Evolutionary conservation across 805 yeast species (phyloP), one percentile per base, ranked within the genome.

Genomic region (Wickerhamia fluorescens): DNA sequence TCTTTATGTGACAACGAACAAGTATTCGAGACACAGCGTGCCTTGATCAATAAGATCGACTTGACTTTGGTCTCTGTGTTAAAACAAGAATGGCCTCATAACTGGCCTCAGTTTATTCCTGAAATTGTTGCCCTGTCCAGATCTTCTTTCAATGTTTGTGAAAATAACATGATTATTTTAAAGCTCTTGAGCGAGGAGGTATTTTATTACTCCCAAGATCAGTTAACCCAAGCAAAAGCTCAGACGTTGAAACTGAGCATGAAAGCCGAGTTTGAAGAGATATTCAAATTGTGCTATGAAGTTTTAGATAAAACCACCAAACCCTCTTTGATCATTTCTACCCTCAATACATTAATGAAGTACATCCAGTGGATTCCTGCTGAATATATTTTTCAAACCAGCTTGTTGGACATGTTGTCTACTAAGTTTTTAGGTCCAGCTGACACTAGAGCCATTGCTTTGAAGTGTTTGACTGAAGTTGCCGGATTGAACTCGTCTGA

Each of bases 71-170:
- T 92, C 20, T 94, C 88, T 49, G 79, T 92, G 29, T 73, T 92
- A 49, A 92, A 92, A 50, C 97, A 92, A 60, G 99, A 92, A 54
- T 92, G 99, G 99, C 99, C 99, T 19, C 85, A 79, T 44, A 83
- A 88, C 54, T 92, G 99, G 99, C 97, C 97, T 12, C 83, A 80
- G 46, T 92, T 92, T 48, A 82, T 92, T 28, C 95, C 96, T 11
- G 98, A 92, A 54, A 73, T 92, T 33, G 92, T 89, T 26, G 73
- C 71, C 36, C 79, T 94, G 40, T 78, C 94, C 25, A 74, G 85
- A 39, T 75, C 89, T 9, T 79, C 92, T 14, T 75, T 83, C 55
- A 89, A 87, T 47, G 96, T 92, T 29, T 92, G 98, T 63, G 98
- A 92, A 58, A 92, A 92, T 62, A 92, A 92, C 60, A 89, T 92